These are phyloP conservation scores for Eucalyptus polyanthemos DNA, from an alignment of 345 rosid genomes.

Conservation along the genomic window DNA sequence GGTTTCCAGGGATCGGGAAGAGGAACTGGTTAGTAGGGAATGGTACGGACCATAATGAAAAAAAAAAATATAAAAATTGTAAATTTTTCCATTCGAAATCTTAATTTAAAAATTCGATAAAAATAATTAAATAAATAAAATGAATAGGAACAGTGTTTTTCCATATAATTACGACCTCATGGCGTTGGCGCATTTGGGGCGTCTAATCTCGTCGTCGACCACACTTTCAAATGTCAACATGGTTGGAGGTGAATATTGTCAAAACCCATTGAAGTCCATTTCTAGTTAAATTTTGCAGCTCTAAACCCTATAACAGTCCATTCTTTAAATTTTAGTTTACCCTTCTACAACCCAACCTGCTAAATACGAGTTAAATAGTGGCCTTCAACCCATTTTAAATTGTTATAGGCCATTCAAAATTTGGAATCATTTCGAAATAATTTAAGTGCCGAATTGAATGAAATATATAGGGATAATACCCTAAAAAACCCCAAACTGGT, in stretches of 20 bases:
- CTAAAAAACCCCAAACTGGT: no score
- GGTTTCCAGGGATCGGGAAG: constrained; percentile 37
- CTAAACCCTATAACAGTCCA: not conserved
- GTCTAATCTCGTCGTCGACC: not conserved
- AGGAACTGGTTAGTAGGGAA: not conserved
- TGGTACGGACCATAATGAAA: not conserved
- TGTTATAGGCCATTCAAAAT: not conserved
- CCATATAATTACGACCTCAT: not conserved
- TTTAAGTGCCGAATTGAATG: not conserved
- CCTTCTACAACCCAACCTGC: not conserved
- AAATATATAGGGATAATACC: no score
- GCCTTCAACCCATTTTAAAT: not conserved
- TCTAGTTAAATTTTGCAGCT: not conserved
- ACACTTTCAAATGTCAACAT: not conserved
- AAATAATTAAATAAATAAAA: no score
- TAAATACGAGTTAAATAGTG: not conserved
- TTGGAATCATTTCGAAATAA: not conserved
- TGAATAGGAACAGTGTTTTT: no score
- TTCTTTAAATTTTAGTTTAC: not conserved
- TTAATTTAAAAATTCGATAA: no score
- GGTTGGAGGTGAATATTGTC: not conserved
- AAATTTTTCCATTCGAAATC: not conserved
- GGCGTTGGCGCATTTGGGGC: not conserved
- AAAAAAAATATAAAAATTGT: fast-evolving
- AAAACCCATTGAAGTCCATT: not conserved